phyloP scores from a whole-genome alignment of 805 yeast genomes.

The Zygosaccharomyces lentus region DNA sequence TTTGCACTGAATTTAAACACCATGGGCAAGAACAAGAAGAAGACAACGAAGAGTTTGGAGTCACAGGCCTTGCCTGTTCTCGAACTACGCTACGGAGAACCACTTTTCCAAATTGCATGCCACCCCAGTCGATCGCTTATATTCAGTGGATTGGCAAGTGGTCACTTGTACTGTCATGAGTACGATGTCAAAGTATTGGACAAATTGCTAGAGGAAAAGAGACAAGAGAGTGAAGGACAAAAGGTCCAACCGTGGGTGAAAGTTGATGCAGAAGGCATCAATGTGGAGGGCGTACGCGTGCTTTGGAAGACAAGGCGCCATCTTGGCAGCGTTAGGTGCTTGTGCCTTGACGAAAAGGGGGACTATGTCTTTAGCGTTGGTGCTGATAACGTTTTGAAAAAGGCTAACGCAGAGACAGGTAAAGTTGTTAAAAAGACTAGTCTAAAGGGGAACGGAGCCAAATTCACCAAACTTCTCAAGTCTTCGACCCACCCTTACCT shows the following conservation, averaged over 20 bases:
- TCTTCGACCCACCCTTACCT: constrained; percentile 40
- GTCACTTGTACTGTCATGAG: constrained; percentile 58
- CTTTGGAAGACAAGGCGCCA: constrained; percentile 88
- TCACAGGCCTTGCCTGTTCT: constrained; percentile 30
- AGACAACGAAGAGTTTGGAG: constrained; percentile 11
- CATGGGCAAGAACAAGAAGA: constrained; percentile 17
- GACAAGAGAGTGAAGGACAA: constrained; percentile 27
- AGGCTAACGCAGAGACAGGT: constrained; percentile 68
- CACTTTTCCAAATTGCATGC: constrained; percentile 70
- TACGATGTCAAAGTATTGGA: constrained; percentile 51
- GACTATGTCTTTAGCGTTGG: constrained; percentile 65
- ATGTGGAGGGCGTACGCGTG: constrained; percentile 26
- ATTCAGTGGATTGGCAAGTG: constrained; percentile 75
- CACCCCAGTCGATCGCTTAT: constrained; percentile 70
- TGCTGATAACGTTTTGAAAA: constrained; percentile 72
- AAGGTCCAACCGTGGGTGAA: constrained; percentile 42
- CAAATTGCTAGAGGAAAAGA: constrained; percentile 21
- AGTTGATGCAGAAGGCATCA: constrained; percentile 11
- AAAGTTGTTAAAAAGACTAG: constrained; percentile 58
- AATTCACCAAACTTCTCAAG: constrained; percentile 36
- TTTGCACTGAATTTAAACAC: background rate
- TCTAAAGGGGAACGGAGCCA: constrained; percentile 17
- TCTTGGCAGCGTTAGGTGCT: constrained; percentile 77
- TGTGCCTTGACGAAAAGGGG: constrained; percentile 53
- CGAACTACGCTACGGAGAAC: constrained; percentile 47